A percentile compares a stretch with the other conserved stretches of the same genome.
Conservation (phyloP, 192 early-diverging fungal species). For the Podila horticola region DNA sequence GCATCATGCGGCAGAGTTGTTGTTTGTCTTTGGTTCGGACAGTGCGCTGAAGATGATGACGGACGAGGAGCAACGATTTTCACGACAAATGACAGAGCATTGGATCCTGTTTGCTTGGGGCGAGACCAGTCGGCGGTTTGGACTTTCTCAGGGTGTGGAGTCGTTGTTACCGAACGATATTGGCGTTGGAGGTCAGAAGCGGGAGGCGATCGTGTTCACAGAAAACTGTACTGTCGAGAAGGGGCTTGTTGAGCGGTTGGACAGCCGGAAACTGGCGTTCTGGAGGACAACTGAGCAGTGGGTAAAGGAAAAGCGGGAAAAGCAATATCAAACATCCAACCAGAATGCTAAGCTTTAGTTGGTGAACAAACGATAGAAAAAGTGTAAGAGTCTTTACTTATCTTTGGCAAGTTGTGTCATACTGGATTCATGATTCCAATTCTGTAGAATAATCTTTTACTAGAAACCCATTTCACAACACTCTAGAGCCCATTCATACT, state of each 20-base stretch:
- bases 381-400: too few species aligned
- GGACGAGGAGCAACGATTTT: conserved; percentile 24
- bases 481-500: too few species aligned
- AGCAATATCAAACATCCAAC: not conserved
- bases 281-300: conserved; percentile 24
- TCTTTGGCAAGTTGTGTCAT: too few species aligned
- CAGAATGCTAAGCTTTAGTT: too few species aligned
- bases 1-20: conserved; percentile 39
- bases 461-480: too few species aligned
- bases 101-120: conserved; percentile 50
- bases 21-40: conserved; percentile 29
- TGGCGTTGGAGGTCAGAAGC: conserved; percentile 20
- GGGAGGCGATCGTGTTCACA: conserved; percentile 37
- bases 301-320: conserved; percentile 11
- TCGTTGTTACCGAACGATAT: conserved; percentile 27
- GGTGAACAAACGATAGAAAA: too few species aligned
- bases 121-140: conserved; percentile 22
- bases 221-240: conserved; percentile 43
- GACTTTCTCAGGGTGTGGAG: conserved; percentile 8
- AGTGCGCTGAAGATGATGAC: conserved; percentile 11
- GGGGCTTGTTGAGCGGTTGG: conserved; percentile 34
- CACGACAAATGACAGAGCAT: conserved; percentile 13
- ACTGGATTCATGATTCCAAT: too few species aligned
- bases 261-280: conserved; percentile 19
- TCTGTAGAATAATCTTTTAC: too few species aligned